These are phyloP conservation scores for Colletotrichum sp. DNA, from an alignment of 2,329 filamentous ascomycete genomes.

Conservation along the genomic window DNA sequence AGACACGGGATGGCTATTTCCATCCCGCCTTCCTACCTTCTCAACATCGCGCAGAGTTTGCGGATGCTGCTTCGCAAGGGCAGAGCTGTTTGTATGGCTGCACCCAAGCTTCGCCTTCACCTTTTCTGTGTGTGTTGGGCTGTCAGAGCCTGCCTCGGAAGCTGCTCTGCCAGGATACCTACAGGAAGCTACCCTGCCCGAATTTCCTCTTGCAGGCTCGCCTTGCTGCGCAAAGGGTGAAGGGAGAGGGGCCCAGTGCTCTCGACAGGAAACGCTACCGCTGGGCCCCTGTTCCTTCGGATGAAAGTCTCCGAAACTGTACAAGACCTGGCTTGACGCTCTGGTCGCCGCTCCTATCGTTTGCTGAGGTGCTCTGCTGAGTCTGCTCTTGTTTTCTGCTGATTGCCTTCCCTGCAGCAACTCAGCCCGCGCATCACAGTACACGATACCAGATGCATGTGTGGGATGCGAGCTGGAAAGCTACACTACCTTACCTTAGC, in stretches of 20 bases:
- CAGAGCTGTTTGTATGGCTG: not conserved
- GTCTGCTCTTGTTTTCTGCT: not conserved
- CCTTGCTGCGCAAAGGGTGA: not conserved
- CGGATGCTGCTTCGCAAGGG: not conserved
- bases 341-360: not conserved
- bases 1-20: not conserved
- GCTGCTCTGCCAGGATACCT: not conserved
- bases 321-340: not conserved
- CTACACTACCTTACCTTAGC: not conserved
- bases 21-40: not conserved
- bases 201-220: not conserved
- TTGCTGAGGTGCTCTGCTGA: not conserved
- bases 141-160: not conserved
- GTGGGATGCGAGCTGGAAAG: not conserved
- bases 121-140: not conserved
- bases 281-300: not conserved
- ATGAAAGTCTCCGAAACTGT: slow-evolving; percentile 9
- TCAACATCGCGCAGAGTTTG: not conserved
- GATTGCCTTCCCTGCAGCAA: not conserved
- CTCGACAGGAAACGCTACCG: not conserved
- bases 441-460: not conserved
- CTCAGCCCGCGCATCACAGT: not conserved
- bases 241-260: not conserved
- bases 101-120: not conserved
- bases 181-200: not conserved